These are phyloP conservation scores for Fusarium illudens DNA, from an alignment of 2,329 filamentous ascomycete species.

Conservation along the genomic window DNA sequence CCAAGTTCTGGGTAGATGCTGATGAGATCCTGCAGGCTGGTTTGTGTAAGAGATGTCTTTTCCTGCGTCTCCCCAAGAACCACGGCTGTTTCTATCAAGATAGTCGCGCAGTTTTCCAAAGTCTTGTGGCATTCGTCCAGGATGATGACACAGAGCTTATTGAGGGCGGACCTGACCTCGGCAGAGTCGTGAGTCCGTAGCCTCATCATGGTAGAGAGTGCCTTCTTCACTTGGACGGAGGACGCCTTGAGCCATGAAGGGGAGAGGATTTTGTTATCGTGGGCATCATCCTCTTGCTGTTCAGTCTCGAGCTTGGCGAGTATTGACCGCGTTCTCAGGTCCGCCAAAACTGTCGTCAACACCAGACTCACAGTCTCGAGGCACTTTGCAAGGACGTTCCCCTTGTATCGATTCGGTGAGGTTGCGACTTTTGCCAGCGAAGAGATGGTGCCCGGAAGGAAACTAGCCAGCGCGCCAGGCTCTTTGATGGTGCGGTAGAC, in stretches of 20 bases:
- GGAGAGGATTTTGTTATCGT: slow-evolving; percentile 52
- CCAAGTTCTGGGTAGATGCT: slow-evolving; percentile 68
- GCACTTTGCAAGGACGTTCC: slow-evolving; percentile 68
- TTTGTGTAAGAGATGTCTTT: slow-evolving; percentile 49
- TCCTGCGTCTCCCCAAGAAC: slow-evolving; percentile 66
- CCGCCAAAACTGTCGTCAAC: slow-evolving; percentile 64
- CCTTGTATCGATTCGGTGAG: slow-evolving; percentile 67
- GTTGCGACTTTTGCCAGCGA: slow-evolving; percentile 79
- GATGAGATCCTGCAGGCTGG: slow-evolving; percentile 68
- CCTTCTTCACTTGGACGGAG: slow-evolving; percentile 80
- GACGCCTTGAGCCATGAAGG: slow-evolving; percentile 81
- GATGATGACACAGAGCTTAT: slow-evolving; percentile 75
- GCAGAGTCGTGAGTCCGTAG: slow-evolving; percentile 74
- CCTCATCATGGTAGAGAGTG: slow-evolving; percentile 79
- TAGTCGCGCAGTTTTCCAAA: slow-evolving; percentile 71
- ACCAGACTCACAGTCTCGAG: slow-evolving; percentile 66
- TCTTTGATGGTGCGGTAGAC: slow-evolving; percentile 73
- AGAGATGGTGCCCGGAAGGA: slow-evolving; percentile 89
- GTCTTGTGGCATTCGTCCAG: slow-evolving; percentile 81
- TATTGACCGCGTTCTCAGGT: slow-evolving; percentile 62
- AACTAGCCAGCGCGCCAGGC: slow-evolving; percentile 78
- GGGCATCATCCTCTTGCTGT: slow-evolving; percentile 29
- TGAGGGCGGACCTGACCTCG: slow-evolving; percentile 74
- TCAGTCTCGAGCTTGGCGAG: slow-evolving; percentile 48
- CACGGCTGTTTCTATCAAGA: slow-evolving; percentile 85